Base-by-base conservation (phyloP, 345 rosid genomes). In the Salix udensis region DNA sequence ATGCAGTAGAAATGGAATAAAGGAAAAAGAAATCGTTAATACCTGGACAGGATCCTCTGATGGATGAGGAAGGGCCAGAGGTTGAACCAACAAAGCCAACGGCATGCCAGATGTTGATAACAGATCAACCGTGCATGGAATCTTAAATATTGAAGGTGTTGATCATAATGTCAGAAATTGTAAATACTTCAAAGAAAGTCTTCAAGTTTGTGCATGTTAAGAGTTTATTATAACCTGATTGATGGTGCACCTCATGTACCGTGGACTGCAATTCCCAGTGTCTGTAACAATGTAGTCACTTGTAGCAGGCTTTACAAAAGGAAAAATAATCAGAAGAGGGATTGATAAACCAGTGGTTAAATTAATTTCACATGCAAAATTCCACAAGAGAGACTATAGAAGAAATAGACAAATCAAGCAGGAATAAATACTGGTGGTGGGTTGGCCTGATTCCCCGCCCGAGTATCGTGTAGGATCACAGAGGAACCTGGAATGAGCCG, bases 1-100 rank as follows among this genome's bases (percentile, higher is more conserved):
- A 39, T 15, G 15, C 14, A n/a, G 46, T 8, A 34, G 23, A 75
- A 44, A 44, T 66, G 39, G 21, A 66, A 58, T 23, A 24, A 28
- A 48, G 18, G 68, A 23, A 9, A 23, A 37, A 75, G 34, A 48
- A n/a, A 55, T 15, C 4, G 64, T 60, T 14, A 15, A 74, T 86
- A 92, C 99, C 87, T 92, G 99, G 79, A 94, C 86, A 70, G 97
- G 95, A 83, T 96, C 99, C 86, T 96, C 99, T 13, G 97, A 91
- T 77, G 96, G 94, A 85, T 91, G 97, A 81, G 98, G 86, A 84
- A 94, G 97, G 52, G 97, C 98, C 81, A 96, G 84, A 55, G 99
- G 99, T 80, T 94, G 99, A 69, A 94, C 95, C 82, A 93, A 80
- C 84, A 96, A 85, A 74, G 97, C 92, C 77, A 96, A 82, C 85